Evolutionary conservation across 2,329 filamentous ascomycete genomes (phyloP).

Genomic region (Talaromyces marneffei): DNA sequence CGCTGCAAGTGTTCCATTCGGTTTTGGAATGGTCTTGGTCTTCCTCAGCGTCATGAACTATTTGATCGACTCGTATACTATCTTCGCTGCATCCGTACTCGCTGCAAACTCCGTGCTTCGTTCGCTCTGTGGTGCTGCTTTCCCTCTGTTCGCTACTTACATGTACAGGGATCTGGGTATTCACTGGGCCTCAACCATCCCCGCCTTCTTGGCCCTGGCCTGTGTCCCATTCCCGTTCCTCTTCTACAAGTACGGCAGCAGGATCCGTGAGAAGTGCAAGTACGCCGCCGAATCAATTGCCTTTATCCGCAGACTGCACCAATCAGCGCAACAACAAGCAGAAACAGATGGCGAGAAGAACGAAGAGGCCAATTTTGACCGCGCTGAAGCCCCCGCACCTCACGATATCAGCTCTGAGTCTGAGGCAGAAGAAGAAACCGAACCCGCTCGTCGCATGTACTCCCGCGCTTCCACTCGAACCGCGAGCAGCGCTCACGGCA

Average conservation of each 20-base stretch:
- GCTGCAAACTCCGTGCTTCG: slow-evolving; percentile 44
- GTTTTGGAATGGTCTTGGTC: slow-evolving; percentile 39
- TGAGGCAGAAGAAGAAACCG: slow-evolving; percentile 17
- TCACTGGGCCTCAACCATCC: slow-evolving; percentile 44
- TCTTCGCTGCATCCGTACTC: slow-evolving; percentile 39
- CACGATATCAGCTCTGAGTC: slow-evolving; percentile 21
- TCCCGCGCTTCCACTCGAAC: slow-evolving; percentile 27
- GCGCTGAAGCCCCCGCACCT: slow-evolving; percentile 29
- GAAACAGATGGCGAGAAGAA: slow-evolving; percentile 18
- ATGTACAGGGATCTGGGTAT: slow-evolving; percentile 44
- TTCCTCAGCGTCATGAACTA: slow-evolving; percentile 40
- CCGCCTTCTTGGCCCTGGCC: slow-evolving; percentile 42
- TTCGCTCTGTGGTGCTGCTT: slow-evolving; percentile 43
- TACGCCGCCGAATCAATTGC: slow-evolving; percentile 34
- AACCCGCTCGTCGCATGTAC: slow-evolving; percentile 20
- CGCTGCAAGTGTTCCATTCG: slow-evolving; percentile 34
- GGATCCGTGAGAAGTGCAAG: slow-evolving; percentile 38
- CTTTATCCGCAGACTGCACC: slow-evolving; percentile 33
- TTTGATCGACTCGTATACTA: slow-evolving; percentile 40
- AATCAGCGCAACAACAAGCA: slow-evolving; percentile 14
- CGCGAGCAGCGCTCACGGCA: slow-evolving; percentile 18
- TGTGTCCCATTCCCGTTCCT: slow-evolving; percentile 42
- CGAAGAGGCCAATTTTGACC: slow-evolving; percentile 24
- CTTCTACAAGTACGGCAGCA: slow-evolving; percentile 39
- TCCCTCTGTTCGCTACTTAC: slow-evolving; percentile 44